Conservation (phyloP, 257 asterid species). For the Fraxinus pennsylvanica region DNA sequence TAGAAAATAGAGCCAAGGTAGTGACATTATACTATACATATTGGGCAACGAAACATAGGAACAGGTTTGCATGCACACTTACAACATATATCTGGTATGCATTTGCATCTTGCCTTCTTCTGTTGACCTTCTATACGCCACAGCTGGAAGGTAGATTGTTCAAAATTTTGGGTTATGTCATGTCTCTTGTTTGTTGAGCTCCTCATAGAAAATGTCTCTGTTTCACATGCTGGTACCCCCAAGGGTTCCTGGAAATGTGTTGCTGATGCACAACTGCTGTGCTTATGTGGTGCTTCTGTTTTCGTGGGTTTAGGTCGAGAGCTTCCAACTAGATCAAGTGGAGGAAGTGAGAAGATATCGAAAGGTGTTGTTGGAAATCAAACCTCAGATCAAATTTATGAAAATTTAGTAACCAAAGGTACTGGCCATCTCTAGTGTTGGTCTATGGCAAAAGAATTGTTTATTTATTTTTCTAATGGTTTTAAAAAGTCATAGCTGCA, state of each 20-base stretch:
- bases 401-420: constrained; percentile 24
- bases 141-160: constrained; percentile 17
- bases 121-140: constrained; percentile 6
- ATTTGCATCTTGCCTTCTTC: neutral
- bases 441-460: constrained; percentile 9
- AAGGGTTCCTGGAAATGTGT: constrained; percentile 12
- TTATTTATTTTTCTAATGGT: constrained; percentile 3
- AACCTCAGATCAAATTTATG: constrained; percentile 22
- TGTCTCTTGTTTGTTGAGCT: constrained; percentile 20
- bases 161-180: constrained; percentile 6
- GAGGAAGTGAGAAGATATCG: constrained; percentile 26
- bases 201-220: constrained; percentile 6
- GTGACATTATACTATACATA: neutral
- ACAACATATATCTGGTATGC: neutral
- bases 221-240: constrained; percentile 15
- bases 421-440: constrained; percentile 14
- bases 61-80: neutral
- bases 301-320: constrained; percentile 30
- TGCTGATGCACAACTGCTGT: constrained; percentile 22
- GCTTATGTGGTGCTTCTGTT: constrained; percentile 19
- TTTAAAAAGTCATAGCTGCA: constrained; percentile 2
- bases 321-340: constrained; percentile 24
- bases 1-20: neutral
- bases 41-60: neutral
- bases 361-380: constrained; percentile 23